Conservation (phyloP, 2,329 filamentous ascomycete genomes). For the Raffaelea ambrosiae region DNA sequence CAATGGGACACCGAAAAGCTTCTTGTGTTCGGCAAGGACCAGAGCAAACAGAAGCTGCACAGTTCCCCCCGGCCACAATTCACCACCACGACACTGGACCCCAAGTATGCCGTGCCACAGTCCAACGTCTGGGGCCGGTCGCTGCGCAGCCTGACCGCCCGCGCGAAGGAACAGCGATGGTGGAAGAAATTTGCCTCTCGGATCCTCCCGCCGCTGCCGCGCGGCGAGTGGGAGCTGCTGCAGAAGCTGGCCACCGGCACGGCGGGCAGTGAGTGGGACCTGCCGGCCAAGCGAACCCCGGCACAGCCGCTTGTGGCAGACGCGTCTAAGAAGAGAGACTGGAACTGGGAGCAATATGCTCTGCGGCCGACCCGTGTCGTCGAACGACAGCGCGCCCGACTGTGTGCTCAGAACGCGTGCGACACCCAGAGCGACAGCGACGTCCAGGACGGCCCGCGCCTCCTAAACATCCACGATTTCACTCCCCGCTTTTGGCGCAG, state of each 20-base stretch:
- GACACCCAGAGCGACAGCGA: conserved; percentile 22
- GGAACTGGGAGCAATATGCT: conserved; percentile 36
- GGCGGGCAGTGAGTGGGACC: conserved; percentile 25
- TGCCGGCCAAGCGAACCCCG: conserved; percentile 27
- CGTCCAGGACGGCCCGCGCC: conserved; percentile 17
- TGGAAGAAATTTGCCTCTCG: conserved; percentile 38
- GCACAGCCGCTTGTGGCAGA: conserved; percentile 13
- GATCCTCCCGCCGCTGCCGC: conserved; percentile 45
- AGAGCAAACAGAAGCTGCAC: conserved; percentile 23
- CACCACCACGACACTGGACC: conserved; percentile 23
- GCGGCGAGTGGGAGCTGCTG: conserved; percentile 48
- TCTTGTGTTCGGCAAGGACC: conserved; percentile 29
- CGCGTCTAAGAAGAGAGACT: conserved; percentile 11
- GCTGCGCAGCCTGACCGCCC: conserved; percentile 26
- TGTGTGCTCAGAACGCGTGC: conserved; percentile 26
- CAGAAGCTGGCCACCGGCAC: conserved; percentile 34
- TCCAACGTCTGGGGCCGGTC: conserved; percentile 42
- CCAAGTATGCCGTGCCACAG: conserved; percentile 27
- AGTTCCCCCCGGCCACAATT: conserved; percentile 18
- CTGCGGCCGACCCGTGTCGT: conserved; percentile 27
- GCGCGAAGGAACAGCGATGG: conserved; percentile 36
- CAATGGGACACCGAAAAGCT: conserved; percentile 42
- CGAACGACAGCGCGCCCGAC: conserved; percentile 26
- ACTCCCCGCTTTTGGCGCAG: conserved; percentile 36
- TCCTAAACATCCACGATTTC: conserved; percentile 24